A percentile compares a stretch with the other conserved stretches of the same genome.
Conservation (phyloP, 768 basidiomycete species). For the Harrya chromipes region DNA sequence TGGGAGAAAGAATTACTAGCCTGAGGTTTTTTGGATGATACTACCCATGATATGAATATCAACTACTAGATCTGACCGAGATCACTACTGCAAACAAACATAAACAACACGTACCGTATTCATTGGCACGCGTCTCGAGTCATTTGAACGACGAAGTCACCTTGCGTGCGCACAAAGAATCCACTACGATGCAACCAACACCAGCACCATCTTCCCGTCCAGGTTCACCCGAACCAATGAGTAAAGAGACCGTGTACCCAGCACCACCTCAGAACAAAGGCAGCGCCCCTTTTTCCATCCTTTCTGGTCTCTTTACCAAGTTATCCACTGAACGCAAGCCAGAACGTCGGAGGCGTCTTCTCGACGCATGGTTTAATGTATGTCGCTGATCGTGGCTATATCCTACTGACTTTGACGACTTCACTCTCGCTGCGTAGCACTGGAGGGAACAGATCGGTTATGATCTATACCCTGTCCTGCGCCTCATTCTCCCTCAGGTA, state of each 20-base stretch:
- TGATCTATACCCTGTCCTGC: conserved; percentile 87
- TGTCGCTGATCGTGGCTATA: conserved; percentile 23
- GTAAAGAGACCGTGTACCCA: conserved; percentile 39
- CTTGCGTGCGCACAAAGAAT: background rate
- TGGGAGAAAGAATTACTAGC: too few relatives aligned
- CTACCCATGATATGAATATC: too few relatives aligned
- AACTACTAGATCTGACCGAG: too few relatives aligned
- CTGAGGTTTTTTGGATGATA: conserved; percentile 4
- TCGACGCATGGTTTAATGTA: conserved; percentile 83
- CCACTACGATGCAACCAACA: conserved; percentile 55
- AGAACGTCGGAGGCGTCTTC: conserved; percentile 64
- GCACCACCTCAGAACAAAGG: conserved; percentile 63
- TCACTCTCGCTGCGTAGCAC: conserved; percentile 44
- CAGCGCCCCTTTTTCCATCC: conserved; percentile 66
- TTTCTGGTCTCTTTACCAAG: conserved; percentile 71
- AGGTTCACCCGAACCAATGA: conserved; percentile 36
- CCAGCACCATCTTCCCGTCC: conserved; percentile 63
- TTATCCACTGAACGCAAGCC: conserved; percentile 70
- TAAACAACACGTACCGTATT: conserved; percentile 26
- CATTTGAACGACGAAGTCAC: background rate
- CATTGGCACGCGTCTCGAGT: background rate
- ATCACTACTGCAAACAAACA: conserved; percentile 3
- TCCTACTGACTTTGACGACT: background rate
- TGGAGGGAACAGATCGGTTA: conserved; percentile 86
- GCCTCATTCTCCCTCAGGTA: conserved; percentile 88